Evolutionary conservation across 345 rosid species (phyloP), one percentile per base, ranked within the genome.

Genomic region (Citropsis articulata): DNA sequence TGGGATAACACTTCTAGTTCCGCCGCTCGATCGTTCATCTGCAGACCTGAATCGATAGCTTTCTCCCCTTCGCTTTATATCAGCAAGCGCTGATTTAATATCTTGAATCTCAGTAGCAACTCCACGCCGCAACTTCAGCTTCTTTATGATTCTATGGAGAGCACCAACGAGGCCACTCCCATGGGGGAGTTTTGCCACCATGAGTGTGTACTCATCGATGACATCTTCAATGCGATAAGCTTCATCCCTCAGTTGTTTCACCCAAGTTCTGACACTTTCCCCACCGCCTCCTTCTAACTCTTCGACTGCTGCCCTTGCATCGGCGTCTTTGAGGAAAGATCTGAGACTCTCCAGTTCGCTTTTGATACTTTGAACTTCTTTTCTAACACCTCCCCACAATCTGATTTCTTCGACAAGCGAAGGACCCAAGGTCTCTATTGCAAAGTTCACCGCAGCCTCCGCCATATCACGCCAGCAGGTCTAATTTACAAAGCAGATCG

Each of bases 151-250:
- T 45, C 50, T 45, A 45, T 10, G 5, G 18, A 45, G 50, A 45
- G 3, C 50, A 45, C 50, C 18, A 45, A 45, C 18, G 50, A 12
- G 50, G 50, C 50, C 50, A 45, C 50, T 45, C 16, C 5, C 50
- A 45, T 13, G 50, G 0, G 16, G 18, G 50, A 13, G 50, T 13
- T 45, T 45, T 45, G 50, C 50, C 50, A 45, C 18, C 50, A 13
- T 45, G 18, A 45, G 50, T 13, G 50, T 1, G 50, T 45, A 13
- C 18, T 45, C 50, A 0, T 81, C 84, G 5, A 81, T 72, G 10
- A 66, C 66, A 77, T 77, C 84, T 77, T 81, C 78, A 30, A 81
- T 81, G 7, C 24, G 48, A 5, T 30, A 81, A 72, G 84, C 80
- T 4, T 33, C 42, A 45, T 82, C 71, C 67, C 71, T 66, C 5